A percentile compares a stretch with the other conserved stretches of the same genome.
Evolutionary conservation across 176 grass and related monocot genomes (phyloP).

Genomic region (Stipa capillata): DNA sequence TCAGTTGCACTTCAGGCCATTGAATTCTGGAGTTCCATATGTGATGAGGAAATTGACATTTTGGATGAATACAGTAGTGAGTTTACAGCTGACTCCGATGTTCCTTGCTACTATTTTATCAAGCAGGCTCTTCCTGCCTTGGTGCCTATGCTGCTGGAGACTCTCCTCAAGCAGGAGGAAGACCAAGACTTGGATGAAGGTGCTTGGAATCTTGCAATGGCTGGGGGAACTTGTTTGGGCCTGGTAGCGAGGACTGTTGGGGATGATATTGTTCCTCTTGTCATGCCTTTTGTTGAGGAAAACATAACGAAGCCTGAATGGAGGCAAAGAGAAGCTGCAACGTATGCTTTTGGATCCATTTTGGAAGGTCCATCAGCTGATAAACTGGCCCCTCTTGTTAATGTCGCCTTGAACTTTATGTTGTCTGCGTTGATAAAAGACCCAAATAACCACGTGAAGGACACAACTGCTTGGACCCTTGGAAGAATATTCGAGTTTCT

Average conservation of each 20-base stretch:
- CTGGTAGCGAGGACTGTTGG: constrained; percentile 81
- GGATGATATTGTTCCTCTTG: constrained; percentile 88
- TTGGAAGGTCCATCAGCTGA: constrained; percentile 82
- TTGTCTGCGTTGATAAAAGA: constrained; percentile 62
- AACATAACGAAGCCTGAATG: constrained; percentile 83
- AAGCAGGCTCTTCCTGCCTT: constrained; percentile 74
- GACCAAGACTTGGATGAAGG: constrained; percentile 86
- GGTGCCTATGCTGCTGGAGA: constrained; percentile 74
- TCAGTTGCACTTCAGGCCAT: constrained; percentile 88
- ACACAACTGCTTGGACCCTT: constrained; percentile 89
- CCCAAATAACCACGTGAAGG: constrained; percentile 81
- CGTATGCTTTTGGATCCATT: constrained; percentile 88
- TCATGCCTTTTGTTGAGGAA: constrained; percentile 89
- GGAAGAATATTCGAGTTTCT: constrained; percentile 93
- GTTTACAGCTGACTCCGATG: constrained; percentile 72
- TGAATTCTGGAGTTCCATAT: constrained; percentile 93
- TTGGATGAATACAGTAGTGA: constrained; percentile 73
- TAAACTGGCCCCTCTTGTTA: constrained; percentile 71
- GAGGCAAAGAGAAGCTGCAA: constrained; percentile 76
- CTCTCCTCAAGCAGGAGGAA: constrained; percentile 88
- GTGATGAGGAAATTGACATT: constrained; percentile 91
- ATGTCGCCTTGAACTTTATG: constrained; percentile 74
- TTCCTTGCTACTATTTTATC: constrained; percentile 74
- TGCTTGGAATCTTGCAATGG: constrained; percentile 90
- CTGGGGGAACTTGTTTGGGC: constrained; percentile 86